Conservation (phyloP, 2,329 filamentous ascomycete genomes). For the Fusarium domesticum region DNA sequence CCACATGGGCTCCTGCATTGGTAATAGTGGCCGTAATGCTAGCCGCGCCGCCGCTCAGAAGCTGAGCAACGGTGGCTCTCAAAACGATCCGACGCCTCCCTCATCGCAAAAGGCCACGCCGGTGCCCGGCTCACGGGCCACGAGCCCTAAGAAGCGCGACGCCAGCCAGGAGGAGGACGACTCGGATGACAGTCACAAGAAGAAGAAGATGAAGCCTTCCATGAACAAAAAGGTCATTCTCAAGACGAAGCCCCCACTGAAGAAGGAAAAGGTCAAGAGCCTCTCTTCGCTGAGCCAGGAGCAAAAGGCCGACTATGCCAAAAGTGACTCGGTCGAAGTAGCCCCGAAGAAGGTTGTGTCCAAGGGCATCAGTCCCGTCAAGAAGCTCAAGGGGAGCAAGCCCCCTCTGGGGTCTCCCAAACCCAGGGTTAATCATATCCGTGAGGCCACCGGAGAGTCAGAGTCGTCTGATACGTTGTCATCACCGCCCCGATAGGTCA, state of each 20-base stretch:
- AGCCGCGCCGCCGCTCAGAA: constrained; percentile 61
- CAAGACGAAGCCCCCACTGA: constrained; percentile 49
- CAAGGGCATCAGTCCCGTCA: constrained; percentile 40
- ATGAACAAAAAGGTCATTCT: constrained; percentile 54
- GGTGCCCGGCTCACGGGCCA: constrained; percentile 50
- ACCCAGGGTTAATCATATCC: constrained; percentile 44
- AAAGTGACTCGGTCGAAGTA: constrained; percentile 29
- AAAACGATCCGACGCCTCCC: constrained; percentile 57
- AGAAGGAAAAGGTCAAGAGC: constrained; percentile 56
- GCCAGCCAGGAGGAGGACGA: constrained; percentile 55
- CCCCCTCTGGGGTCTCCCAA: constrained; percentile 48
- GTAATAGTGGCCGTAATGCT: constrained; percentile 61
- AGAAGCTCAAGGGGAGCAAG: constrained; percentile 44
- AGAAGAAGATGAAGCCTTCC: constrained; percentile 55
- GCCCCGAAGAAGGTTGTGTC: constrained; percentile 36
- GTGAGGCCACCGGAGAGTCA: constrained; percentile 50
- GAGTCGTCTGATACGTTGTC: constrained; percentile 57
- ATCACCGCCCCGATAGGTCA: constrained; percentile 45
- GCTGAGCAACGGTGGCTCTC: constrained; percentile 57
- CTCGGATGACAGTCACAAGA: constrained; percentile 51
- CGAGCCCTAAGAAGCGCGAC: constrained; percentile 57
- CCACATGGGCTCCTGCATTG: constrained; percentile 67
- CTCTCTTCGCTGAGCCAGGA: constrained; percentile 50
- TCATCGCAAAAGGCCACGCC: constrained; percentile 63
- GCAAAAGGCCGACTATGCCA: constrained; percentile 38